Evolutionary conservation across 2,329 filamentous ascomycete species (phyloP), one percentile per base, ranked within the genome.

Genomic region (Cadophora sp.): DNA sequence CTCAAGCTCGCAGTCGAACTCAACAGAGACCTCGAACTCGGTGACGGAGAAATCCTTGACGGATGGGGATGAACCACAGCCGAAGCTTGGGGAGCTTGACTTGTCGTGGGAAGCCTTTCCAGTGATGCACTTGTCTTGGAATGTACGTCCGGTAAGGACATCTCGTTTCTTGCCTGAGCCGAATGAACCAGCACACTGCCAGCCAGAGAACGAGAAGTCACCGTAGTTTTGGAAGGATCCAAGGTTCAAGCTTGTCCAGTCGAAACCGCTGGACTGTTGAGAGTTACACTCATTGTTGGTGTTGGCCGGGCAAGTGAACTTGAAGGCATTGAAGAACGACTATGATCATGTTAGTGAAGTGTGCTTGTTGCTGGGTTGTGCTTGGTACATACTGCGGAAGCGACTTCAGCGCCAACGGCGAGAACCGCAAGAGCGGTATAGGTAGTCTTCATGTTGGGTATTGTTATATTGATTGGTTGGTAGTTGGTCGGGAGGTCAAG

Each of bases 1-100:
- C 80, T 95, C 89, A 63, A 98, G 82, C 70, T 94, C 89, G 73
- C 87, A 89, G 79, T 95, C 90, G 76, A 91, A 89, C 76, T 93
- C 89, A 70, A 89, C 85, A 55, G 87, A 88, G 73, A 97, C 82
- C 71, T 95, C 84, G 79, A 97, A 87, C 73, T 87, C 84, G 71
- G 83, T 87, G 75, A 97, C 88, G 43, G 94, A 96, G 84, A 97
- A 96, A 71, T 77, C 78, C 65, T 79, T 78, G 66, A 81, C 74
- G 59, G 77, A 76, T 58, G 76, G 73, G 67, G 81, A 80, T 66
- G 82, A 81, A 74, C 84, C 83, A 70, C 80, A 84, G n/a, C 80
- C 79, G 78, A 93, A 90, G 68, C 84, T 87, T 43, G 89, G 87
- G 65, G 85, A 84, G 62, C 77, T 79, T 48, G 76, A 74, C 76